These are phyloP conservation scores for Tylopilus rubrobrunneus DNA, from an alignment of 768 basidiomycete genomes.

Conservation along the genomic window DNA sequence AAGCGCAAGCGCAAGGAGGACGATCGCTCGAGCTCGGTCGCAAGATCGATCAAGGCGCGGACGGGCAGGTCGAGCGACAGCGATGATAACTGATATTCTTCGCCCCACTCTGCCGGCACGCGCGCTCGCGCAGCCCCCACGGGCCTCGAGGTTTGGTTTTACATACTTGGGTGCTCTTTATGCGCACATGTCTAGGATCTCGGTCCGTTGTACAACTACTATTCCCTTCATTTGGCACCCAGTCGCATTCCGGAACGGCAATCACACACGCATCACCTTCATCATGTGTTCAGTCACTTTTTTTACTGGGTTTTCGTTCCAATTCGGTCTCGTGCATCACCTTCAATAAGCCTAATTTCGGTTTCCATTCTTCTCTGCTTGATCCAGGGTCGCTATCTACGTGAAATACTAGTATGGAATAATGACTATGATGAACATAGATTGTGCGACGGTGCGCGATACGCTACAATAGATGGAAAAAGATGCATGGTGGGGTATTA, in stretches of 20 bases:
- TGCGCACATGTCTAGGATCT: conserved; percentile 3
- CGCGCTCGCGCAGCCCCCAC: not conserved
- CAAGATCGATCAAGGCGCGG: conserved; percentile 2
- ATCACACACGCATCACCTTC: not conserved
- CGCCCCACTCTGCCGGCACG: not conserved
- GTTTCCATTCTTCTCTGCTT: not conserved
- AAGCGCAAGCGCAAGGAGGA: conserved; percentile 33
- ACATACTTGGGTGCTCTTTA: conserved; percentile 4
- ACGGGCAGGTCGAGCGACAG: conserved; percentile 21
- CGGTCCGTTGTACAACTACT: conserved; percentile 16
- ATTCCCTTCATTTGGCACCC: not conserved
- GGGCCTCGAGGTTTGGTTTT: conserved; percentile 2
- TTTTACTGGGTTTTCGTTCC: conserved; percentile 6
- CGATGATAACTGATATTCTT: conserved; percentile 19
- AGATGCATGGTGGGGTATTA: conserved; percentile 16
- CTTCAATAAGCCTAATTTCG: not conserved
- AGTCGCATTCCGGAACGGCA: conserved; percentile 3
- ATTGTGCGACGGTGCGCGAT: not conserved
- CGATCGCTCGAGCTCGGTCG: conserved; percentile 2
- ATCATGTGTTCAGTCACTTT: conserved; percentile 2
- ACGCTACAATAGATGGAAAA: not conserved
- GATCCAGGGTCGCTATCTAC: not conserved
- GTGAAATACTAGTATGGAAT: not conserved
- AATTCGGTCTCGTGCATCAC: conserved; percentile 1
- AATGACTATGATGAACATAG: not conserved